phyloP scores from a whole-genome alignment of 139 green algal species.

The Micractinium sp. region DNA sequence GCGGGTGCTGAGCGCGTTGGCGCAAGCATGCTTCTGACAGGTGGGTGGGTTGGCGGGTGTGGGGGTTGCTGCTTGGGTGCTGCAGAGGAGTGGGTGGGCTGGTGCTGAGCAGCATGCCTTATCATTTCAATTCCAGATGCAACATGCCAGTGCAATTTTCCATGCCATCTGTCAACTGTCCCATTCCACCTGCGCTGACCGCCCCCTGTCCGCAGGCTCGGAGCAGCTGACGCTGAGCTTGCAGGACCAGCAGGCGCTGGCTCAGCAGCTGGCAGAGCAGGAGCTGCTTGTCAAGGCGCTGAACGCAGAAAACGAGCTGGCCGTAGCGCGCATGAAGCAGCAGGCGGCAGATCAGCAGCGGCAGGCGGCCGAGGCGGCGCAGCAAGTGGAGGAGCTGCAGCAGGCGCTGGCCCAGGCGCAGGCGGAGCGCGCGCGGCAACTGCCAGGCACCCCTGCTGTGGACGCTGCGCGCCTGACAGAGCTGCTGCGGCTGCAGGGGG shows the following conservation, averaged over 20 bases:
- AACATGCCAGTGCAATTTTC: too few relatives aligned
- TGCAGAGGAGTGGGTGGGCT: too few relatives aligned
- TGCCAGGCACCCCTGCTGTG: neutral
- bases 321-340: neutral
- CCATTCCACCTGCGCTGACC: neutral
- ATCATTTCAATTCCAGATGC: neutral
- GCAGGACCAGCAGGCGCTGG: neutral
- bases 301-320: conserved; percentile 4
- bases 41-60: neutral
- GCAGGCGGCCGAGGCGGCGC: neutral
- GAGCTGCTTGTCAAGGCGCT: neutral
- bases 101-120: neutral
- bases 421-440: neutral
- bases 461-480: conserved; percentile 9
- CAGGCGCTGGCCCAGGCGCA: neutral
- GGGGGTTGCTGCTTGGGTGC: neutral
- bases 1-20: neutral
- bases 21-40: neutral
- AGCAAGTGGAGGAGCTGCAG: neutral
- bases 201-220: neutral
- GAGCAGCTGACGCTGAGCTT: neutral
- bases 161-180: neutral
- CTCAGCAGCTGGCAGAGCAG: neutral
- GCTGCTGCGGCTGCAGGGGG: conserved; percentile 8
- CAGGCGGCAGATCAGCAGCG: neutral